Evolutionary conservation across 2,329 filamentous ascomycete species (phyloP).

Genomic region (Chrysoporthe deuterocubensis): DNA sequence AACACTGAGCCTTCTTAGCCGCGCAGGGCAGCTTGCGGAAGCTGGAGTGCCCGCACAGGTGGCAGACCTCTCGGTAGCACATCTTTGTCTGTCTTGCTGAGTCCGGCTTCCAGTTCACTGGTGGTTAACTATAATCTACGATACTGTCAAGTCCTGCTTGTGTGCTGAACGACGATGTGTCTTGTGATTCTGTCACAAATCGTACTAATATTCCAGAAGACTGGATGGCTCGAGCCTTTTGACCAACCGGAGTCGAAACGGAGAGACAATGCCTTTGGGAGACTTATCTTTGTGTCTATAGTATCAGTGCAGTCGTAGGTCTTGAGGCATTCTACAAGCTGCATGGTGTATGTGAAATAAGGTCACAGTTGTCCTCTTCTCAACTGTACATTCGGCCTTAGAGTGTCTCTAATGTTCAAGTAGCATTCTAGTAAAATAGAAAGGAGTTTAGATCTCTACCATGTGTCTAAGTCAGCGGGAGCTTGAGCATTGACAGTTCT

Average conservation of each 20-base stretch:
- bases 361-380: background rate
- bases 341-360: background rate
- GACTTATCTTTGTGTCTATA: background rate
- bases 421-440: too few species aligned
- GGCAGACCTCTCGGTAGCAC: background rate
- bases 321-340: background rate
- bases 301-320: background rate
- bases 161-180: background rate
- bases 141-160: background rate
- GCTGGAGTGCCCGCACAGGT: conserved; percentile 5
- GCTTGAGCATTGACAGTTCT: background rate
- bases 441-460: too few species aligned
- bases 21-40: background rate
- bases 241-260: background rate
- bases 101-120: background rate
- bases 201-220: background rate
- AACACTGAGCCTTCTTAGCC: background rate
- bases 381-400: background rate
- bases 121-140: background rate
- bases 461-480: too few species aligned
- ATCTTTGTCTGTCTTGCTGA: background rate
- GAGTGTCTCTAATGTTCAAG: too few species aligned
- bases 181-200: background rate
- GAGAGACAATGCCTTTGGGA: background rate
- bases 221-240: too few species aligned